Evolutionary conservation across 176 grass and related monocot genomes (phyloP), one percentile per base, ranked within the genome.

Genomic region (Triticum monococcum): DNA sequence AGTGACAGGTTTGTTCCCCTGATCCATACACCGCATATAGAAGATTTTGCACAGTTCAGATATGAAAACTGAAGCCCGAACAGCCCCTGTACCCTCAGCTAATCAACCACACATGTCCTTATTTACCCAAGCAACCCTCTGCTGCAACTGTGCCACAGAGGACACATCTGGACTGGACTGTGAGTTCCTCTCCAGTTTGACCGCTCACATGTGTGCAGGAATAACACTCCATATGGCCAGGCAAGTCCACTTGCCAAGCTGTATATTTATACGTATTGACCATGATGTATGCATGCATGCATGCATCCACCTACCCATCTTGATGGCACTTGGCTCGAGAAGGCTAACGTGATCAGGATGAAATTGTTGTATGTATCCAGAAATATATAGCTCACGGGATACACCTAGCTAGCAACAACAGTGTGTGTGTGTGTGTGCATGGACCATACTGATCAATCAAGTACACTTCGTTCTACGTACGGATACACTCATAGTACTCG

Each of bases 281-380:
- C 77, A 48, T 48, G 45, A 79, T 74, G 38, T 16, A 45, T 25
- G 7, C 72, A 45, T 63, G 25, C 28, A 30, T 30, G 0, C 3
- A 30, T 0, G 8, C 30, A 89, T 64, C 40, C 35, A 80, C 80
- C 40, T 45, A 84, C 36, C 43, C 35, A 56, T 64, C 45, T 38
- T 43, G 3, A 48, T 74, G 74, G 85, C 85, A 84, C 85, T 66
- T 90, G 74, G 75, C 74, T 68, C 85, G 36, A 90, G 80, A 61
- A 87, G 80, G 84, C 80, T 84, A 75, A 54, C 85, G 81, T 56
- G 23, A 59, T 22, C 56, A 84, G 36, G 60, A 87, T 81, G 60
- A 60, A 84, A 10, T 74, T 80, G 72, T 76, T 50, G 41, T 20
- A 16, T 0, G 43, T 30, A 79, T 84, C 28, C 81, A 90, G 64